These are phyloP conservation scores for Acanthamoeba castellanii DNA, from an alignment of 208 protist genomes.

Conservation along the genomic window DNA sequence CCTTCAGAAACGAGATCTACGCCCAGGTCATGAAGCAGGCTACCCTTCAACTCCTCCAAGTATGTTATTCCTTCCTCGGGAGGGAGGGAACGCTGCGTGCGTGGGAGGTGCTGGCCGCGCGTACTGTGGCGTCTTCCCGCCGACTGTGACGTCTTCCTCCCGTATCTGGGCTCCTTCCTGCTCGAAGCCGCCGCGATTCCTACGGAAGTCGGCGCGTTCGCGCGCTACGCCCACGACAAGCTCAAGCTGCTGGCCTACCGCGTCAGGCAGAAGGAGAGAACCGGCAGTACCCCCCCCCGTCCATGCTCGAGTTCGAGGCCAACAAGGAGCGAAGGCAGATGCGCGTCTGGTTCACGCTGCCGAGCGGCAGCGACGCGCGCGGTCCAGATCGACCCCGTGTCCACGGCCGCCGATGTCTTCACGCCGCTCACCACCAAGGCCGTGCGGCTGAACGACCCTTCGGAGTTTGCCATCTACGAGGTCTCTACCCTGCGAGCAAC, in stretches of 20 bases:
- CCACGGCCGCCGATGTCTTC: constrained; percentile 15
- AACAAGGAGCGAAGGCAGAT: constrained; percentile 9
- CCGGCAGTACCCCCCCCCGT: constrained; percentile 22
- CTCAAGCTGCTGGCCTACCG: neutral
- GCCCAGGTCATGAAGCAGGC: constrained; percentile 60
- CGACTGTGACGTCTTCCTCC: constrained; percentile 4
- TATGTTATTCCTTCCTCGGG: neutral
- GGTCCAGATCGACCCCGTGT: constrained; percentile 20
- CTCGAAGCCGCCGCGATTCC: neutral
- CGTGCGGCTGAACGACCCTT: constrained; percentile 20
- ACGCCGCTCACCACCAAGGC: constrained; percentile 30
- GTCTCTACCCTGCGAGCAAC: constrained; percentile 6
- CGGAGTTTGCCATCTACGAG: constrained; percentile 50
- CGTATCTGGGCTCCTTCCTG: constrained; percentile 2
- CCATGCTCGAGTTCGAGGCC: constrained; percentile 7
- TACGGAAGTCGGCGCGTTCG: neutral
- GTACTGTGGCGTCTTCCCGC: constrained; percentile 45
- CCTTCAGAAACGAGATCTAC: constrained; percentile 45
- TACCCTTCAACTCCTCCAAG: constrained; percentile 35
- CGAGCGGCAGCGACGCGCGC: constrained; percentile 5
- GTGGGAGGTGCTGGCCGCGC: constrained; percentile 33
- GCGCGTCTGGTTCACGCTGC: neutral
- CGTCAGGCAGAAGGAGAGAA: constrained; percentile 7
- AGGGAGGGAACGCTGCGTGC: constrained; percentile 14
- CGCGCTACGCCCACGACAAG: constrained; percentile 40